A percentile compares a stretch with the other conserved stretches of the same genome.
These are phyloP conservation scores for Tulasnella sp. DNA, from an alignment of 768 basidiomycete species.

Conservation along the genomic window DNA sequence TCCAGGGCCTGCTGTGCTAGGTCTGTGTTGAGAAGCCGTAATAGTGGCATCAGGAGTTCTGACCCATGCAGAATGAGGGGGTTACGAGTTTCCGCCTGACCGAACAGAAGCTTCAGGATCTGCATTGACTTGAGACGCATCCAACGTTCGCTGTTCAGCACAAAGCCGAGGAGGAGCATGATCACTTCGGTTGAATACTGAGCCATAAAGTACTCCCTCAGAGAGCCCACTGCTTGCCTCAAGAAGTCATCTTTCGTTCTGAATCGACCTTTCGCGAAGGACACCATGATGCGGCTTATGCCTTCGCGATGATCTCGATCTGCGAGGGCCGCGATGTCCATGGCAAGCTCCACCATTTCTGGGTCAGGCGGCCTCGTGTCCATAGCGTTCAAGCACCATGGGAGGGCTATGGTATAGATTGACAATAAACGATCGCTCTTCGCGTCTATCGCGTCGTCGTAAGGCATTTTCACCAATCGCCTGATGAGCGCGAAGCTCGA, in stretches of 20 bases:
- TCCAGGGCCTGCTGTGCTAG: conserved; percentile 78
- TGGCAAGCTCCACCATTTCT: conserved; percentile 56
- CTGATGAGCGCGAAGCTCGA: conserved; percentile 61
- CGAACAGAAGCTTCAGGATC: conserved; percentile 79
- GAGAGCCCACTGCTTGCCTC: conserved; percentile 72
- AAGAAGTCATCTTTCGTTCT: conserved; percentile 89
- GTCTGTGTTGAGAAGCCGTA: conserved; percentile 81
- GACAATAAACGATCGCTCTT: conserved; percentile 60
- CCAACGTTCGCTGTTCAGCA: conserved; percentile 76
- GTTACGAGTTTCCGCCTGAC: conserved; percentile 68
- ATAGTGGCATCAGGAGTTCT: conserved; percentile 81
- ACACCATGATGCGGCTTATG: conserved; percentile 79
- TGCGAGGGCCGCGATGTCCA: conserved; percentile 62
- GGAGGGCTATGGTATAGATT: conserved; percentile 69
- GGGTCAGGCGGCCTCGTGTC: conserved; percentile 47
- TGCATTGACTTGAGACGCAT: conserved; percentile 74
- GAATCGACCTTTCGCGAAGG: conserved; percentile 79
- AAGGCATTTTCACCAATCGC: conserved; percentile 47
- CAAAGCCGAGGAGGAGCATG: conserved; percentile 74
- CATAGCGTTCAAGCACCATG: conserved; percentile 82
- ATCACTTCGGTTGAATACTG: conserved; percentile 73
- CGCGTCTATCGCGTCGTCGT: conserved; percentile 58
- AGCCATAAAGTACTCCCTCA: conserved; percentile 74
- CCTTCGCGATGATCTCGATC: conserved; percentile 60
- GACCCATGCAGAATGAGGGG: conserved; percentile 67